Percentiles rank a stretch among this genome's conserved stretches.
phyloP scores from a whole-genome alignment of 768 basidiomycete genomes.

The Pholiota molesta region DNA sequence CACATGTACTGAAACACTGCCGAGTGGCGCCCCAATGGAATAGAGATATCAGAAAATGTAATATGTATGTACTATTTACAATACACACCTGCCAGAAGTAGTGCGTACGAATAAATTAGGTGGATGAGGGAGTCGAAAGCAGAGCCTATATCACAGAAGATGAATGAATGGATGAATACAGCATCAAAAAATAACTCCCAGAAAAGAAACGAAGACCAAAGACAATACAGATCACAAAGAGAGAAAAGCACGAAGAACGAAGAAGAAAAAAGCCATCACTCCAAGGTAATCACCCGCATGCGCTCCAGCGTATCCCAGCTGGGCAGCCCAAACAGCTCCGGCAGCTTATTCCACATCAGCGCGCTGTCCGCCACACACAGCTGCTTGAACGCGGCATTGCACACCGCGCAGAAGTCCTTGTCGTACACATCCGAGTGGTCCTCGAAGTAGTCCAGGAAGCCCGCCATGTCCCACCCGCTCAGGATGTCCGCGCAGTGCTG shows the following conservation, averaged over 20 bases:
- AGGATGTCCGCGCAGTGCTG: constrained; percentile 28
- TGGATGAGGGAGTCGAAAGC: neutral
- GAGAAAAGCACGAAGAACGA: neutral
- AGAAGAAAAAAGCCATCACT: constrained; percentile 14
- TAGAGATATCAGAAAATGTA: neutral
- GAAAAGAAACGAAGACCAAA: too few relatives aligned
- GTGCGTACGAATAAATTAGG: neutral
- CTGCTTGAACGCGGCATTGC: constrained; percentile 21
- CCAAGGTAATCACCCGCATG: constrained; percentile 21
- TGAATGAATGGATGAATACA: too few relatives aligned
- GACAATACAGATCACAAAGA: neutral
- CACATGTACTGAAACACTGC: too few relatives aligned
- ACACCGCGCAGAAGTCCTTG: constrained; percentile 27
- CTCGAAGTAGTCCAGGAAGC: constrained; percentile 34
- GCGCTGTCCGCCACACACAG: constrained; percentile 23
- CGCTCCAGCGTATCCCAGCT: constrained; percentile 32
- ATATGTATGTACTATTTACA: neutral
- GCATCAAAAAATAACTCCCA: too few relatives aligned
- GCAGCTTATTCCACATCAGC: constrained; percentile 35
- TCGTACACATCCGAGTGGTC: constrained; percentile 28
- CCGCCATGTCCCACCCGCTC: constrained; percentile 33
- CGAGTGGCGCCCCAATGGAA: neutral
- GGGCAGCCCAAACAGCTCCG: constrained; percentile 31
- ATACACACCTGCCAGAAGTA: neutral
- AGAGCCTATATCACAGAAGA: neutral